phyloP scores from a whole-genome alignment of 2,329 filamentous ascomycete species.

The Fusarium hainanense region DNA sequence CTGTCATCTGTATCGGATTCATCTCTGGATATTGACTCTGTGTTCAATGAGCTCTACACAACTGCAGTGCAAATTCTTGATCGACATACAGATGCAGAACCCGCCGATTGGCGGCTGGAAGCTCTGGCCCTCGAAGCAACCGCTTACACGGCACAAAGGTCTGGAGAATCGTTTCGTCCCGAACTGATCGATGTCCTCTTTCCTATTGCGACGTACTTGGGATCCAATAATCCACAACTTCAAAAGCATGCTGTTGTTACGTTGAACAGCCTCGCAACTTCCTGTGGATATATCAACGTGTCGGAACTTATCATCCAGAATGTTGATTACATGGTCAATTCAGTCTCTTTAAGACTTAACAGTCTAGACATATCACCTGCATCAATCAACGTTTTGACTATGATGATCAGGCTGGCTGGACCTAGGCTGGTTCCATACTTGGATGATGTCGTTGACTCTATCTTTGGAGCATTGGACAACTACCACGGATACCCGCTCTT shows the following conservation, averaged over 20 bases:
- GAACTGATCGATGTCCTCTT: slow-evolving; percentile 94
- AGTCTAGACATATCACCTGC: slow-evolving; percentile 92
- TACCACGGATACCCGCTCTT: slow-evolving; percentile 93
- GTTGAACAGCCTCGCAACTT: slow-evolving; percentile 80
- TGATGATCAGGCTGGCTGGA: slow-evolving; percentile 93
- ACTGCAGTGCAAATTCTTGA: slow-evolving; percentile 73
- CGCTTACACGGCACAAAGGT: slow-evolving; percentile 77
- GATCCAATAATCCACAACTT: slow-evolving; percentile 73
- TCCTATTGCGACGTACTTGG: slow-evolving; percentile 88
- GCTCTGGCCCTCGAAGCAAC: slow-evolving; percentile 85
- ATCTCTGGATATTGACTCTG: slow-evolving; percentile 57
- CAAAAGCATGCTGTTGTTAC: slow-evolving; percentile 85
- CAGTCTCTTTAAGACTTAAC: slow-evolving; percentile 87
- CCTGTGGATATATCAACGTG: slow-evolving; percentile 80
- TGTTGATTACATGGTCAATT: slow-evolving; percentile 96
- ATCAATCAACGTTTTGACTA: slow-evolving; percentile 87
- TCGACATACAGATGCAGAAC: slow-evolving; percentile 60
- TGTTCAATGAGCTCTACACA: slow-evolving; percentile 74
- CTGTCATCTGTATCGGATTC: slow-evolving; percentile 53
- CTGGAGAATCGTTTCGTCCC: slow-evolving; percentile 76
- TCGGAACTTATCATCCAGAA: slow-evolving; percentile 88
- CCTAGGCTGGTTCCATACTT: slow-evolving; percentile 85
- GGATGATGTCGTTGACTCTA: slow-evolving; percentile 89
- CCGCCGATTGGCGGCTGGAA: slow-evolving; percentile 76
- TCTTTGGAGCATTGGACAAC: slow-evolving; percentile 92